phyloP scores from a whole-genome alignment of 2,329 filamentous ascomycete genomes.

The Ceratocystiopsis sp. region DNA sequence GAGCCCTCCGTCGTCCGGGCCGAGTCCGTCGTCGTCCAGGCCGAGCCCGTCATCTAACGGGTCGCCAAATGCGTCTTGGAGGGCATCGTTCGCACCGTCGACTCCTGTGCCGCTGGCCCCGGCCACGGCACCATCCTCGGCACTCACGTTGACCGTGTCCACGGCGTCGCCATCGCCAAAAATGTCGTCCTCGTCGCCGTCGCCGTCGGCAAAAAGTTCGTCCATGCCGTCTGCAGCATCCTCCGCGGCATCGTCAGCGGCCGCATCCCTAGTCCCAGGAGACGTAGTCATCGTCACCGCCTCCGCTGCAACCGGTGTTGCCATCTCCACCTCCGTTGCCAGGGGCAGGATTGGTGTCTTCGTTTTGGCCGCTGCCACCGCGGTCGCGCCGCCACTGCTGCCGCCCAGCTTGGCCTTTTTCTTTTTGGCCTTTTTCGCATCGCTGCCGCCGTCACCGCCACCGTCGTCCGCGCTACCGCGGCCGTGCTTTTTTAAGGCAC shows the following conservation, averaged over 20 bases:
- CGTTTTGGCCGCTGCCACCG: neutral
- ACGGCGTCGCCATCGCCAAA: neutral
- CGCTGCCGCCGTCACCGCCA: constrained; percentile 7
- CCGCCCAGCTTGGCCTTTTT: constrained; percentile 3
- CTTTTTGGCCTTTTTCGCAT: constrained; percentile 10
- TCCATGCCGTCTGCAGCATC: neutral
- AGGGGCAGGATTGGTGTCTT: too few relatives aligned
- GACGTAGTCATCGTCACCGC: too few relatives aligned
- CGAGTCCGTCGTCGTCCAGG: too few relatives aligned
- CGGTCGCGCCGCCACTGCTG: neutral
- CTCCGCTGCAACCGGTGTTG: neutral
- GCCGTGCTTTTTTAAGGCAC: constrained; percentile 2
- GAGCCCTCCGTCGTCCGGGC: too few relatives aligned
- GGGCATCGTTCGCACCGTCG: neutral
- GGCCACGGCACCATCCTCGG: neutral
- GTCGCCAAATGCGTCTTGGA: too few relatives aligned
- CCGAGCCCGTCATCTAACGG: too few relatives aligned
- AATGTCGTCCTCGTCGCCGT: neutral
- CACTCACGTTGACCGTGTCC: neutral
- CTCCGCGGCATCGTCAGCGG: neutral
- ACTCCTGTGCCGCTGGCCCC: too few relatives aligned
- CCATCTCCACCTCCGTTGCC: neutral
- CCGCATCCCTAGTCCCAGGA: too few relatives aligned
- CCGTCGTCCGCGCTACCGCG: constrained; percentile 1
- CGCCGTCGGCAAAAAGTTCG: neutral